Evolutionary conservation across 768 basidiomycete species (phyloP), one percentile per base, ranked within the genome.

Genomic region (Melanogaster broomeanus): DNA sequence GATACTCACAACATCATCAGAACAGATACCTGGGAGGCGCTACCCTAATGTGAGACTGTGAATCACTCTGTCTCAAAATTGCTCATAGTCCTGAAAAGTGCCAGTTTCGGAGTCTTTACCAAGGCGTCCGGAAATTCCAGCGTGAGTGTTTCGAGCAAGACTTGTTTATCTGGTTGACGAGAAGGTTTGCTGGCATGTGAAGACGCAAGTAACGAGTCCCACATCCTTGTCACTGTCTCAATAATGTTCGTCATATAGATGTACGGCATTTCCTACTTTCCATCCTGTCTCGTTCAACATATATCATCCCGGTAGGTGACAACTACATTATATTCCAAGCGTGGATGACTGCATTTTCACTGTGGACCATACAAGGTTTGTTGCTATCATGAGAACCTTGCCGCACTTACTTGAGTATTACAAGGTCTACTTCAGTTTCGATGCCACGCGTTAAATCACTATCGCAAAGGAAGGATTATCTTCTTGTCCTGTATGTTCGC

Each of bases 321-420:
- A 34, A 42, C 27, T 49, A 30, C 25, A 27, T 49, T 21, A 18
- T n/a, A 7, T 49, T 49, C 18, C 48, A 49, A 31, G 48, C 40
- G 8, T 49, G 48, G 48, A 40, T 38, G 25, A 49, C 48, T 21
- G 48, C 48, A 6, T 28, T 49, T 34, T 33, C 40, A 22, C 13
- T 41, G 11, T 49, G 48, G 48, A 40, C 38, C 28, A 40, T 42
- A 7, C 48, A 49, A 49, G 39, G 48, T 31, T 15, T 15, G 27
- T 42, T 31, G 12, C 33, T 12, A 19, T 47, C 8, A 31, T n/a
- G 7, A 30, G 31, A 11, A 18, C 21, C n/a, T 8, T 15, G 19
- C 21, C 15, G 16, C 43, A n/a, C 16, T 25, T 9, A 30, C 15
- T 22, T 27, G 31, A 18, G 16, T 25, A 24, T 5, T 24, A 13